Evolutionary conservation across 257 asterid genomes (phyloP).

Genomic region (Gentiana dahurica): DNA sequence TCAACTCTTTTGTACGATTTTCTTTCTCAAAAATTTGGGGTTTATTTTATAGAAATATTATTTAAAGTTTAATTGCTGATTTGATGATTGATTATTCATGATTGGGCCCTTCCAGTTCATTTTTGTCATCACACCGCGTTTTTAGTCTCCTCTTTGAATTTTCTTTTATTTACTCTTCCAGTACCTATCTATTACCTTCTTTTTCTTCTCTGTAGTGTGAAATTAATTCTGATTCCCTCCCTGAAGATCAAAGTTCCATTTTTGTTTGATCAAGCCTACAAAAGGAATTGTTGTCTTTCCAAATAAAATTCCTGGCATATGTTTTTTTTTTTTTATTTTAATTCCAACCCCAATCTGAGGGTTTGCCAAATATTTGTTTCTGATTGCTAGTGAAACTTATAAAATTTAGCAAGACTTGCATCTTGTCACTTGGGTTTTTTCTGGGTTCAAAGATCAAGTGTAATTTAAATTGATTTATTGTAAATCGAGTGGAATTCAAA

Average conservation of each 20-base stretch:
- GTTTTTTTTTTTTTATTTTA: not conserved
- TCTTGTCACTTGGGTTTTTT: constrained; percentile 11
- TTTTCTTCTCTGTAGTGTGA: constrained; percentile 15
- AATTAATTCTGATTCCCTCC: constrained; percentile 24
- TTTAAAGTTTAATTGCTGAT: constrained; percentile 1
- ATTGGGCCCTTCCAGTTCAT: constrained; percentile 35
- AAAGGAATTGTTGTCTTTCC: not conserved
- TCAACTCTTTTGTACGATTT: not conserved
- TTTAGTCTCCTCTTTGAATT: constrained; percentile 19
- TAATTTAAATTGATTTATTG: not conserved
- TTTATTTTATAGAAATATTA: not conserved
- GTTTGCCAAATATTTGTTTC: constrained; percentile 17
- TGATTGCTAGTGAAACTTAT: constrained; percentile 18
- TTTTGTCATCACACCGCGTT: constrained; percentile 71
- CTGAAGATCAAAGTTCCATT: constrained; percentile 40
- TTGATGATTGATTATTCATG: constrained; percentile 5
- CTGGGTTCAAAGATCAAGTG: constrained; percentile 8
- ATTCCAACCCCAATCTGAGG: not conserved
- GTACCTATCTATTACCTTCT: constrained; percentile 1
- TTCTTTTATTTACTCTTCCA: not conserved
- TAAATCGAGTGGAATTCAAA: not conserved
- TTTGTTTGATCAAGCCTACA: constrained; percentile 17
- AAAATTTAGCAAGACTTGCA: not conserved
- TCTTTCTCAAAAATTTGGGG: constrained; percentile 19
- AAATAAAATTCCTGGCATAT: not conserved